Evolutionary conservation across 2,329 filamentous ascomycete species (phyloP).

Genomic region (Fusarium sulawesiense): DNA sequence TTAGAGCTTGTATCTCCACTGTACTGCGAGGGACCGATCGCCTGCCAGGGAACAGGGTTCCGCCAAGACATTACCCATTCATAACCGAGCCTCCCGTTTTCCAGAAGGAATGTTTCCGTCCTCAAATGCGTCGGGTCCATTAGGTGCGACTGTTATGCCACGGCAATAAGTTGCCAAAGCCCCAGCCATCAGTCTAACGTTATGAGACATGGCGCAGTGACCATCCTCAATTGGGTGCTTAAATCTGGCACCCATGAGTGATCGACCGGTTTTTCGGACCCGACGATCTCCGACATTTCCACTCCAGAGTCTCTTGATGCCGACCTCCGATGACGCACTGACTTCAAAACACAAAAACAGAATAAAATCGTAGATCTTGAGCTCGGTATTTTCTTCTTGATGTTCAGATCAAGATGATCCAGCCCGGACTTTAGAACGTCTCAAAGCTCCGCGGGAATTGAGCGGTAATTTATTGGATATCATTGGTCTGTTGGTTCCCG

Average conservation of each 20-base stretch:
- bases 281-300: too few relatives aligned
- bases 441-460: background rate
- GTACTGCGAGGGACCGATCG: too few relatives aligned
- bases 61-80: background rate
- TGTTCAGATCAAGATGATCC: accelerated
- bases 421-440: background rate
- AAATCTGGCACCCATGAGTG: too few relatives aligned
- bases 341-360: too few relatives aligned
- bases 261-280: too few relatives aligned
- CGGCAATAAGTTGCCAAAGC: background rate
- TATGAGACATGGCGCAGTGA: background rate
- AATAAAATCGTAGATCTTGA: background rate
- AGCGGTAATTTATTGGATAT: background rate
- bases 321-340: background rate
- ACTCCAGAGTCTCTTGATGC: too few relatives aligned
- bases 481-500: background rate
- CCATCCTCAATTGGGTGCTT: background rate
- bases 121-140: background rate
- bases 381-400: background rate
- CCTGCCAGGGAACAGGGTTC: too few relatives aligned
- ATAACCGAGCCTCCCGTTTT: background rate
- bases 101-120: background rate
- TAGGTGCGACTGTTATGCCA: background rate
- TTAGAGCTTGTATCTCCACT: accelerated
- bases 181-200: background rate